Conservation (phyloP, 169 alveolate species). For the Plasmodium blacklocki region DNA sequence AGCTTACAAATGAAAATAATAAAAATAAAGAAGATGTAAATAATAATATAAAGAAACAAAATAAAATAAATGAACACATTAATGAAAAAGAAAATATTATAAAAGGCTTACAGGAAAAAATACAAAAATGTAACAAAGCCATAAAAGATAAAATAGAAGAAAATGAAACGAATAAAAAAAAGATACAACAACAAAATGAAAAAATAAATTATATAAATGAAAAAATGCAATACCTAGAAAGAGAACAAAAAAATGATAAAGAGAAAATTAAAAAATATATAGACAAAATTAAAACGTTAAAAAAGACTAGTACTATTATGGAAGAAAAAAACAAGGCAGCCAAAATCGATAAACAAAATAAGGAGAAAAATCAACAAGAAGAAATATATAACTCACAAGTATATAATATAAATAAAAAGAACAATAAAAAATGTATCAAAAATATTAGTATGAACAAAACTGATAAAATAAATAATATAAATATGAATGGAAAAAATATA, state of each 20-base stretch:
- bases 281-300: conserved; percentile 36
- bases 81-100: conserved; percentile 33
- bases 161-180: conserved; percentile 49
- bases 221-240: conserved; percentile 34
- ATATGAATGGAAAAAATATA: conserved; percentile 2
- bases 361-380: conserved; percentile 20
- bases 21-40: conserved; percentile 42
- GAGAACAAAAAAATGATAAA: conserved; percentile 24
- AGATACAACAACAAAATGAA: conserved; percentile 32
- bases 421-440: not conserved
- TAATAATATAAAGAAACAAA: conserved; percentile 40
- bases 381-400: conserved; percentile 45
- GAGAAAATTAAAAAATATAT: conserved; percentile 52
- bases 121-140: conserved; percentile 26
- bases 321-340: conserved; percentile 21
- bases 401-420: conserved; percentile 39
- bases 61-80: conserved; percentile 47
- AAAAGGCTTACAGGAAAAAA: conserved; percentile 18
- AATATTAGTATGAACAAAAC: not conserved
- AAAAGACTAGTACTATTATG: conserved; percentile 20
- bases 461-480: not conserved
- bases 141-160: conserved; percentile 49
- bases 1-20: conserved; percentile 25
- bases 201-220: conserved; percentile 22
- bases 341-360: conserved; percentile 21